Base-by-base conservation (phyloP, 2,329 filamentous ascomycete genomes). In the Trichoderma sp. region DNA sequence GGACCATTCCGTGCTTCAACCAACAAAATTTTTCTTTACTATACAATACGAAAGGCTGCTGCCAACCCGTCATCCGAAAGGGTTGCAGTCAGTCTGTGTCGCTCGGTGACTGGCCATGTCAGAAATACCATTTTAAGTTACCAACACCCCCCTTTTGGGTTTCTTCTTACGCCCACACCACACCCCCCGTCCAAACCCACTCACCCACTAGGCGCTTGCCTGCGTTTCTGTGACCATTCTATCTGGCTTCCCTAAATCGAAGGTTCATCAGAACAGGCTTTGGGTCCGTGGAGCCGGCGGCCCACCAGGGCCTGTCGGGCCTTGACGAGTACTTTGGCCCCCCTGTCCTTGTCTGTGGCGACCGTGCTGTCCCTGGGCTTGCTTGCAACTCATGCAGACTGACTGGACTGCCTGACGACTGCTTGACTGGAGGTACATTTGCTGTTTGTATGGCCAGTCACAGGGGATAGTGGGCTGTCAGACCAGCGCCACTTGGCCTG, bases 191-290 rank as follows among this genome's bases (percentile, higher is more conserved):
- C 18, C n/a, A 47, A 73, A 39, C 32, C 70, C 70, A 65, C 70
- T 30, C 64, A 69, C 21, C 68, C 70, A 61, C 67, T 74, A 74
- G 73, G 63, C 72, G 75, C 72, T 74, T 71, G 67, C 71, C 73
- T 72, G 74, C 71, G 73, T 76, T 79, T 80, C 78, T 77, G 73
- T 76, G 74, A 76, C 72, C 74, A 78, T 80, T 80, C 78, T 75
- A 77, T 76, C 74, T 73, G 76, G 72, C 75, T 79, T 79, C 76
- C 69, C 71, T 73, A 34, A 67, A 66, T 71, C 67, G 67, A 71
- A 66, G 56, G 60, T 61, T 71, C 60, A 68, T 64, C 74, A 76
- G 70, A 62, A 71, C 71, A 71, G 73, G 63, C 70, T 73, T 69
- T 72, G 69, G 72, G 66, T 64, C 58, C 58, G 51, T 68, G 65